Percentiles rank a stretch among this genome's conserved stretches.
Conservation (phyloP, 1,284 basidiomycete species). For the Cystobasidiaceae sp. region DNA sequence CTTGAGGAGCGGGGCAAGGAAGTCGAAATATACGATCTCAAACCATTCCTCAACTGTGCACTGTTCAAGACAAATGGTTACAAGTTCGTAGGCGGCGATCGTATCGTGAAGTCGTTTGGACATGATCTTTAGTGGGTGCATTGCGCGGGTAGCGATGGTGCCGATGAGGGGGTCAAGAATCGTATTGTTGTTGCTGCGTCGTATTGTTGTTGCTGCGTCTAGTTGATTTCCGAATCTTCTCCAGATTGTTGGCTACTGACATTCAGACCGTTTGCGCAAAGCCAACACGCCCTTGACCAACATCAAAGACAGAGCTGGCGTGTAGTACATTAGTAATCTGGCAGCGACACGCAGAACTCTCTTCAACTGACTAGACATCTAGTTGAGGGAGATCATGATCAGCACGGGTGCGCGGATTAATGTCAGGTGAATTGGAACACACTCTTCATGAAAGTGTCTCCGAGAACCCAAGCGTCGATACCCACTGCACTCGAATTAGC, state of each 20-base stretch:
- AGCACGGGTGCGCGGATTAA: background rate
- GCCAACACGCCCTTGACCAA: constrained; percentile 8
- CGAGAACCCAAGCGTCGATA: constrained; percentile 21
- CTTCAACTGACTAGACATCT: constrained; percentile 20
- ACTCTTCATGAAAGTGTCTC: constrained; percentile 29
- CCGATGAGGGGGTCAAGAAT: background rate
- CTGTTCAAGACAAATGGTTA: constrained; percentile 91
- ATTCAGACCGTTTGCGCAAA: background rate
- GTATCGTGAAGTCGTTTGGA: constrained; percentile 37
- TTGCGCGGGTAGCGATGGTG: background rate
- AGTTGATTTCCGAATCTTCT: too few species aligned
- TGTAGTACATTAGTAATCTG: background rate
- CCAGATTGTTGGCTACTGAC: background rate
- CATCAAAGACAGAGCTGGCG: constrained; percentile 16
- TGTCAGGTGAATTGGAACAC: background rate
- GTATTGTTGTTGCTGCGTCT: background rate
- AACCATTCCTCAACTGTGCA: constrained; percentile 75
- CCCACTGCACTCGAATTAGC: constrained; percentile 5
- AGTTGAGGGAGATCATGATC: background rate
- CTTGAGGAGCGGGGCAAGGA: constrained; percentile 87
- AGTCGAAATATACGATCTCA: constrained; percentile 85
- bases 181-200: background rate
- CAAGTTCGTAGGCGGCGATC: constrained; percentile 47
- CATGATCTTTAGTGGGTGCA: constrained; percentile 16
- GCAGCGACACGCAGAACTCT: background rate